Conservation (phyloP, 805 yeast species). For the Kockiozyma suomiensis region DNA sequence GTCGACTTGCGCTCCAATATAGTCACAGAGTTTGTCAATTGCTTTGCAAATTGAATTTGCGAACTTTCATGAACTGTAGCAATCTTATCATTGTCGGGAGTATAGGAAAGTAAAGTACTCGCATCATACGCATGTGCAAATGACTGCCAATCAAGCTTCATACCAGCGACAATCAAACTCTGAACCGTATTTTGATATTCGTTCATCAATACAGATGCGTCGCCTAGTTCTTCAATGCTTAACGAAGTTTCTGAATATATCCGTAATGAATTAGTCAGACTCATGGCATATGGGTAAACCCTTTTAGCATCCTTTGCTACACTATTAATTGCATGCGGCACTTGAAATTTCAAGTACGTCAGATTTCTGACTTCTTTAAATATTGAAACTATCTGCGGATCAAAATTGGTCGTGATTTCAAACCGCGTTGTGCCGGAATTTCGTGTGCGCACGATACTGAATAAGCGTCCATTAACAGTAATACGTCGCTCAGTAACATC, state of each 20-base stretch:
- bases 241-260: slow-evolving; percentile 45
- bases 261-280: slow-evolving; percentile 55
- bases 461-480: slow-evolving; percentile 44
- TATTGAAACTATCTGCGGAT: slow-evolving; percentile 47
- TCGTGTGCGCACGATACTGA: slow-evolving; percentile 45
- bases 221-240: slow-evolving; percentile 46
- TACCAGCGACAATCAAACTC: slow-evolving; percentile 43
- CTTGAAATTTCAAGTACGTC: slow-evolving; percentile 52
- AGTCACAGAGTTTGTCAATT: slow-evolving; percentile 43
- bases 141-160: slow-evolving; percentile 56
- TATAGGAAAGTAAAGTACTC: slow-evolving; percentile 33
- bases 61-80: slow-evolving; percentile 16
- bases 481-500: slow-evolving; percentile 36
- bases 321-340: slow-evolving; percentile 57
- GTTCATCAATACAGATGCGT: slow-evolving; percentile 49
- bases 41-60: slow-evolving; percentile 36
- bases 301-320: slow-evolving; percentile 54
- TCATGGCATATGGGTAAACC: slow-evolving; percentile 60
- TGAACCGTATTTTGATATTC: slow-evolving; percentile 44
- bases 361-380: slow-evolving; percentile 60
- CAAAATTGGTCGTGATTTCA: slow-evolving; percentile 55
- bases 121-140: slow-evolving; percentile 55
- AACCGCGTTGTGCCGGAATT: slow-evolving; percentile 31
- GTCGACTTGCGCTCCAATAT: slow-evolving; percentile 42
- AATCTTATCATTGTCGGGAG: slow-evolving; percentile 10